Evolutionary conservation across 371 early-diverging fungal genomes (phyloP), one percentile per base, ranked within the genome.

Genomic region (Apophysomyces sp.): DNA sequence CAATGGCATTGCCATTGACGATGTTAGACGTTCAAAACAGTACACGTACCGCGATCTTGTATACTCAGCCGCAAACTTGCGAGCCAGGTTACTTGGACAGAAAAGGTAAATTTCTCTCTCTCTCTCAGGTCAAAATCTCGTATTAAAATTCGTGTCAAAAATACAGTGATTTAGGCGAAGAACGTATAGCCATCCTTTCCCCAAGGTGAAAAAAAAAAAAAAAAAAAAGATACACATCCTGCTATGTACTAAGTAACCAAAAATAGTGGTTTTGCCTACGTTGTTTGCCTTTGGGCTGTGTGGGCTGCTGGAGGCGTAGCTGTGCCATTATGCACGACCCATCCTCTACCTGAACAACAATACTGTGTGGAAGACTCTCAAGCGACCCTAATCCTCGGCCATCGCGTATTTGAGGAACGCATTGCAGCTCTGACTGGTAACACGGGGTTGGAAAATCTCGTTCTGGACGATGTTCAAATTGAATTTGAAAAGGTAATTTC

Each of bases 271-370:
- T 92, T 87, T 72, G 78, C 85, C 21, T 92, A 92, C 68, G 89
- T 88, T 6, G 85, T 83, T 3, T 68, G 80, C 13, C 90, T 90
- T 68, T 92, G 90, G 86, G 84, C 87, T 8, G 72, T 88, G 39
- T 94, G 95, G 95, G 85, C 87, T 4, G 79, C 86, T 9, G 89
- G 90, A 8, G 92, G 89, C 13, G 79, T 90, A 3, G 88, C 88
- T 2, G 93, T 94, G 16, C 94, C 94, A 11, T 70, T 94, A 51
- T 82, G 84, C 62, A 82, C 81, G 1, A 72, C 82, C 1, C 91
- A 91, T 77, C 90, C 90, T 40, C 58, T 74, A 29, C 68, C 85
- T 12, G 93, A 92, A 64, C 74, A 90, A 52, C 70, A 78, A 12
- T 90, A 92, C 65, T 81, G 79, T 3, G 24, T 92, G 24, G 62